A percentile compares a stretch with the other conserved stretches of the same genome.
These are phyloP conservation scores for Lippia alba DNA, from an alignment of 305 asterid genomes.

Conservation along the genomic window DNA sequence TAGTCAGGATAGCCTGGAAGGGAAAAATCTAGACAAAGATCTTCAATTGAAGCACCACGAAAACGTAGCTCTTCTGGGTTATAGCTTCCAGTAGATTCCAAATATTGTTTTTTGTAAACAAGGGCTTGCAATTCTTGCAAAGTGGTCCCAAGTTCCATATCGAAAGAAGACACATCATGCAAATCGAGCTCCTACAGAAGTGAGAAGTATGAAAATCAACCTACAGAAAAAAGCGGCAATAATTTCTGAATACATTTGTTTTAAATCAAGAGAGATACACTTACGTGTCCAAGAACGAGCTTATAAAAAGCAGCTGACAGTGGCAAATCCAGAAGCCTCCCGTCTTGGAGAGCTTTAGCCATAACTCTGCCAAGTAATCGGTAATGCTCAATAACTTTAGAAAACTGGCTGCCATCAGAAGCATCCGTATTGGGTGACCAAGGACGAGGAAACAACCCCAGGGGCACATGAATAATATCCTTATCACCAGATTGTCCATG, in stretches of 20 bases:
- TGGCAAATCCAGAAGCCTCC: slow-evolving; percentile 97
- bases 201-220: slow-evolving; percentile 29
- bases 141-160: slow-evolving; percentile 78
- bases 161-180: slow-evolving; percentile 84
- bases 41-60: slow-evolving; percentile 84
- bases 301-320: slow-evolving; percentile 85
- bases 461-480: slow-evolving; percentile 77
- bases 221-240: slow-evolving; percentile 5
- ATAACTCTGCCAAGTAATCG: slow-evolving; percentile 90
- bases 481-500: slow-evolving; percentile 41
- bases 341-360: slow-evolving; percentile 99
- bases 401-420: slow-evolving; percentile 68
- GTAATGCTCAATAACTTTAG: slow-evolving; percentile 72
- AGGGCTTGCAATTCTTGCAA: slow-evolving; percentile 93
- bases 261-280: slow-evolving; percentile 24
- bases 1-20: slow-evolving; percentile 95
- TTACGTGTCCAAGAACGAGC: slow-evolving; percentile 86
- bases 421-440: slow-evolving; percentile 77
- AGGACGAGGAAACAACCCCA: slow-evolving; percentile 96
- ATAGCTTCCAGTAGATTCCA: slow-evolving; percentile 66
- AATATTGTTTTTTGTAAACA: slow-evolving; percentile 68
- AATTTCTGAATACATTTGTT: not conserved
- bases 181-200: slow-evolving; percentile 86
- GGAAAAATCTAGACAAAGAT: slow-evolving; percentile 92
- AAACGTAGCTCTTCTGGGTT: slow-evolving; percentile 57